phyloP scores from a whole-genome alignment of 2,329 filamentous ascomycete species.

The Diaporthe citrichinensis region DNA sequence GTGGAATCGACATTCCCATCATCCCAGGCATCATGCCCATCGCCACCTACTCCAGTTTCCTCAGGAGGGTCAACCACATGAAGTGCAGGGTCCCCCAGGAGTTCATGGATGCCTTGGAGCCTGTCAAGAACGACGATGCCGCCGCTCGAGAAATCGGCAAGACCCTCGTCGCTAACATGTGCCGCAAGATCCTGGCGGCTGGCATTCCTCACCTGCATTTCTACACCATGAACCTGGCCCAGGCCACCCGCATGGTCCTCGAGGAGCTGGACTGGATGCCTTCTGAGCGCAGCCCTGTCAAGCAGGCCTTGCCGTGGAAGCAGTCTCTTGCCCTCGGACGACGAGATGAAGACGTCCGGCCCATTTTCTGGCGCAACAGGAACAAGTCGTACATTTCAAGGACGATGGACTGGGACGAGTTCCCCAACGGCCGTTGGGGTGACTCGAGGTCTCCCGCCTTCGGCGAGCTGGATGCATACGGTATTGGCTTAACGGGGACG shows the following conservation, averaged over 20 bases:
- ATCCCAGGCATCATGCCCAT: slow-evolving; percentile 96
- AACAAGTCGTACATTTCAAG: slow-evolving; percentile 96
- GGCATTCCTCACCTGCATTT: slow-evolving; percentile 95
- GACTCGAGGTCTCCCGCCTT: slow-evolving; percentile 97
- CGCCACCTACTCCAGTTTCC: slow-evolving; percentile 92
- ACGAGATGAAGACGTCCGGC: slow-evolving; percentile 93
- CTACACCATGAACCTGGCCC: slow-evolving; percentile 99
- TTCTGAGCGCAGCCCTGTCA: slow-evolving; percentile 80
- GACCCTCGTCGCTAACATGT: slow-evolving; percentile 89
- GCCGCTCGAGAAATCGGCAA: slow-evolving; percentile 93
- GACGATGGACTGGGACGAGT: slow-evolving; percentile 99
- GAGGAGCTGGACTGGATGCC: slow-evolving; percentile 90
- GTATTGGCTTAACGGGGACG: slow-evolving; percentile 91
- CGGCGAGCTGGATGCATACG: slow-evolving; percentile 94
- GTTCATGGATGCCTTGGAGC: slow-evolving; percentile 87
- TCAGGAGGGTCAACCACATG: slow-evolving; percentile 92
- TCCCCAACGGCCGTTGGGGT: slow-evolving; percentile 98
- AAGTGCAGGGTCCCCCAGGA: slow-evolving; percentile 84
- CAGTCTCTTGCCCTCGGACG: slow-evolving; percentile 92
- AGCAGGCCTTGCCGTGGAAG: slow-evolving; percentile 95
- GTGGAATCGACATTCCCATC: slow-evolving; percentile 80
- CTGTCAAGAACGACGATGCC: slow-evolving; percentile 96
- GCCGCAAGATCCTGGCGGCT: slow-evolving; percentile 83
- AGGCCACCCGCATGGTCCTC: slow-evolving; percentile 93
- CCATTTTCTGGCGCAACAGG: slow-evolving; percentile 98